Conservation (phyloP, 805 yeast genomes). For the Metschnikowia aberdeeniae region DNA sequence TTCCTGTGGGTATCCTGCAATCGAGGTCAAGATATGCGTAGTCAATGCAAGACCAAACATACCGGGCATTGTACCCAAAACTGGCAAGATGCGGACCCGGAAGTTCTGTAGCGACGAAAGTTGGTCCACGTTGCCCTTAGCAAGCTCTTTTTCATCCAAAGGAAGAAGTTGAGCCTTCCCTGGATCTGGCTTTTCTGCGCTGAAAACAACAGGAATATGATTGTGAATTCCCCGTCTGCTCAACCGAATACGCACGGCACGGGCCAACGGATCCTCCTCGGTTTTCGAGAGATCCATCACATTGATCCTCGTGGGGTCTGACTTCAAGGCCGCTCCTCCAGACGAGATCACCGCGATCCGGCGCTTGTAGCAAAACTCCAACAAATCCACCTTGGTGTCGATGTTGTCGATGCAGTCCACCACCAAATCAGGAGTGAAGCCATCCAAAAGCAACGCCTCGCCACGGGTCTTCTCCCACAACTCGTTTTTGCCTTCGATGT, state of each 20-base stretch:
- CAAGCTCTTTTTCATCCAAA: slow-evolving; percentile 73
- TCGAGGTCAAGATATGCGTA: slow-evolving; percentile 70
- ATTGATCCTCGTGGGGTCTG: slow-evolving; percentile 89
- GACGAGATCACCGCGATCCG: slow-evolving; percentile 74
- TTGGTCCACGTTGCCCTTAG: slow-evolving; percentile 81
- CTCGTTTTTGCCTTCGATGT: slow-evolving; percentile 71
- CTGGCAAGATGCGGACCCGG: slow-evolving; percentile 93
- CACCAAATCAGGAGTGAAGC: slow-evolving; percentile 64
- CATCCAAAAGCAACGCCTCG: slow-evolving; percentile 51
- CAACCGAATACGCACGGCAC: slow-evolving; percentile 79
- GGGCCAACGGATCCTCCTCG: slow-evolving; percentile 90
- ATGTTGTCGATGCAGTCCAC: slow-evolving; percentile 96
- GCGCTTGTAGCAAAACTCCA: slow-evolving; percentile 64
- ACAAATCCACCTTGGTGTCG: slow-evolving; percentile 90
- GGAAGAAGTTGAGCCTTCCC: slow-evolving; percentile 86
- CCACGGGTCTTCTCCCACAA: slow-evolving; percentile 72
- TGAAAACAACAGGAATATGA: slow-evolving; percentile 83
- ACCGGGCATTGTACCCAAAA: slow-evolving; percentile 94
- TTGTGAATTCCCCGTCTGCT: slow-evolving; percentile 70
- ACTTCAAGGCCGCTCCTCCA: slow-evolving; percentile 97
- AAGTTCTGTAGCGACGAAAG: slow-evolving; percentile 83
- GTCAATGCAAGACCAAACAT: slow-evolving; percentile 91
- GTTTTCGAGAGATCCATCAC: slow-evolving; percentile 85
- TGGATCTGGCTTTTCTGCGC: slow-evolving; percentile 96
- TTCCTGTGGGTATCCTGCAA: slow-evolving; percentile 87